Conservation (phyloP, 164 flowering plant species). For the Buxus sempervirens region DNA sequence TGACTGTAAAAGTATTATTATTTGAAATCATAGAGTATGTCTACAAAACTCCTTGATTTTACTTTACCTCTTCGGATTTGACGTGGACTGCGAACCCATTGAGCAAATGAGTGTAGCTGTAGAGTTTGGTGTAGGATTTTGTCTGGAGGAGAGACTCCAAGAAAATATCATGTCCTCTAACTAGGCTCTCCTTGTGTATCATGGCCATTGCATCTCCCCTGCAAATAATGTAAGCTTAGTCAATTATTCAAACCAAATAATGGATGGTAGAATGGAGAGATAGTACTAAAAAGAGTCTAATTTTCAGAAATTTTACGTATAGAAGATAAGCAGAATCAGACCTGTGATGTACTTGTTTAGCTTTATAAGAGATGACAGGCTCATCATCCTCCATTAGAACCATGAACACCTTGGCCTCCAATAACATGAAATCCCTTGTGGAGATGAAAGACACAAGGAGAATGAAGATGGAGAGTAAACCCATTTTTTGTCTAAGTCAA, state of each 20-base stretch:
- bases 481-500: background rate
- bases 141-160: conserved; percentile 33
- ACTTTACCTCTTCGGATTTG: conserved; percentile 35
- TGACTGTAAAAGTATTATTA: no score
- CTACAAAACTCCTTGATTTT: background rate
- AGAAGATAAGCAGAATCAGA: background rate
- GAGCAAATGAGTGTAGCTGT: conserved; percentile 49
- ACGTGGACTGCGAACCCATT: conserved; percentile 46
- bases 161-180: conserved; percentile 34
- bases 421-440: conserved; percentile 12
- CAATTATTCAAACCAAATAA: background rate
- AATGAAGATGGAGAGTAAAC: conserved; percentile 7
- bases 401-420: conserved; percentile 36
- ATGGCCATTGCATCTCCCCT: conserved; percentile 26
- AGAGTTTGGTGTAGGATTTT: conserved; percentile 39
- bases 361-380: conserved; percentile 25
- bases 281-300: background rate
- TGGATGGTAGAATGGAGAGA: background rate
- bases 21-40: no score
- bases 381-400: conserved; percentile 46
- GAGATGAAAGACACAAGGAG: conserved; percentile 13
- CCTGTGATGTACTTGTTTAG: conserved; percentile 18
- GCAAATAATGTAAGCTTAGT: background rate
- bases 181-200: conserved; percentile 33
- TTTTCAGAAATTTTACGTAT: background rate